Conservation (phyloP, 768 basidiomycete species). For the Lentinula sp. region DNA sequence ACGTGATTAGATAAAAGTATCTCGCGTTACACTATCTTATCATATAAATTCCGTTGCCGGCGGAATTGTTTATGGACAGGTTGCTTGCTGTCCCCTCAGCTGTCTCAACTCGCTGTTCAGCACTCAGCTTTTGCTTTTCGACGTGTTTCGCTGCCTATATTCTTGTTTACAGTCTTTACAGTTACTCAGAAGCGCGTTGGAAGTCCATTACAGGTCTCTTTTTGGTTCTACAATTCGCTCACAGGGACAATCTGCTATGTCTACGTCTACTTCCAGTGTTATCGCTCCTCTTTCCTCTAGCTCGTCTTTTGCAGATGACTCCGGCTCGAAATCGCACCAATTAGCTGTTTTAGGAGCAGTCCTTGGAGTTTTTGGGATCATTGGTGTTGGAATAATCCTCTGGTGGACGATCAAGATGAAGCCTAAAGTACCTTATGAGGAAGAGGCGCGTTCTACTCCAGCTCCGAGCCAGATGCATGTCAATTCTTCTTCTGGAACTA, state of each 20-base stretch:
- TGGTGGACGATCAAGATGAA: constrained; percentile 1
- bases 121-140: not conserved
- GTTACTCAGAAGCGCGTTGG: not conserved
- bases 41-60: no score
- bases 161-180: not conserved
- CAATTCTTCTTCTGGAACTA: not conserved
- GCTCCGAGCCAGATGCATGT: not conserved
- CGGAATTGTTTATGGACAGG: not conserved
- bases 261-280: not conserved
- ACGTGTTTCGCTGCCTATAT: not conserved
- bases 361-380: not conserved
- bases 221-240: not conserved
- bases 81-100: no score
- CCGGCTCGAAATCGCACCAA: not conserved
- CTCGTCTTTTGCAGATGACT: not conserved
- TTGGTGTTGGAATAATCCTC: not conserved
- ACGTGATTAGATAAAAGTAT: no score
- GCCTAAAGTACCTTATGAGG: not conserved
- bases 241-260: not conserved
- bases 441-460: not conserved
- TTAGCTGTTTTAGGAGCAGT: not conserved
- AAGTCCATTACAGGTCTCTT: not conserved
- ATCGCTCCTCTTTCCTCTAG: not conserved
- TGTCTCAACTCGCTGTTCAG: no score
- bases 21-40: no score